Evolutionary conservation across 768 basidiomycete genomes (phyloP), one percentile per base, ranked within the genome.

Genomic region (Trametopsis cervina): DNA sequence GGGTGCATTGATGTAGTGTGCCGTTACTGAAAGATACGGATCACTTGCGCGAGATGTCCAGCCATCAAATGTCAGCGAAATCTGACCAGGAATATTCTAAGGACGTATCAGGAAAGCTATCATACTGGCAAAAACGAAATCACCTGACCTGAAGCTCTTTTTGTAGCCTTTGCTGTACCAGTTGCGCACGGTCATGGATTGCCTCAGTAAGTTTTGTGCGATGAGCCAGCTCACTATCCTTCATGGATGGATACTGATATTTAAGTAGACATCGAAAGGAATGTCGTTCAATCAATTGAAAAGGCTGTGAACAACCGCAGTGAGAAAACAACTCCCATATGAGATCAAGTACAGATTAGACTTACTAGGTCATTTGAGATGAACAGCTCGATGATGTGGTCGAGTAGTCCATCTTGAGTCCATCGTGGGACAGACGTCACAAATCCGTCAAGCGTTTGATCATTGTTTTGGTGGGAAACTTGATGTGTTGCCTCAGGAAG

Each of bases 181-280:
- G 5, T 5, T 17, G 25, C 15, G 43, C 43, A 17, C 38, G 46
- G 6, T 29, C 21, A 17, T 54, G 38, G 22, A 56, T 43, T 17
- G 29, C n/a, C 17, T 50, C 22, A 3, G 4, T 11, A 2, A 50
- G n/a, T 17, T 45, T 53, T 2, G 53, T 44, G 17, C n/a, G 37
- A 26, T 41, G 39, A 5, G 53, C 40, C 22, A 56, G 54, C 35
- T 55, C 40, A 1, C 33, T 50, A 17, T 55, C 49, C 40, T 45
- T 47, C 11, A 42, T 50, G 13, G 37, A 29, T 4, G 49, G 49
- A 11, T 43, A 27, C 25, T 50, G 49, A 37, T 15, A 50, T 27
- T 50, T 44, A 6, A 50, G 43, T 26, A 50, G 25, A 6, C 18
- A 10, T 20, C 42, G 42, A 18, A 43, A 43, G 15, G 42, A 22